A percentile compares a stretch with the other conserved stretches of the same genome.
Conservation (phyloP, 2,329 filamentous ascomycete genomes). For the Epichloe amarillans region DNA sequence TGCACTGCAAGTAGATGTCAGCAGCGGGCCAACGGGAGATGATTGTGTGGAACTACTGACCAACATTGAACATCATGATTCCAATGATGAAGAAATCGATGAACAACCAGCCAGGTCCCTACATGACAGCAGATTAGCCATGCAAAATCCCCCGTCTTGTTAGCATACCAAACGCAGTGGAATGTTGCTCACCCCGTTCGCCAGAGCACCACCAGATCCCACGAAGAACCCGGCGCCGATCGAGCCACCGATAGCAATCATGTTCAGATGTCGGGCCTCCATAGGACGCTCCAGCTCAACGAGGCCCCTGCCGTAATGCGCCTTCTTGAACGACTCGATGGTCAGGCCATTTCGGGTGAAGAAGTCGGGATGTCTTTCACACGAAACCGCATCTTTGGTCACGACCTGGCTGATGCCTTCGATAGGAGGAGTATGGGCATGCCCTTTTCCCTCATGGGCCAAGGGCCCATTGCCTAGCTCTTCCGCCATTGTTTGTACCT, state of each 20-base stretch:
- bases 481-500: not conserved
- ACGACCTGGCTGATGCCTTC: constrained; percentile 9
- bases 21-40: not conserved
- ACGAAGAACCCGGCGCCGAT: constrained; percentile 52
- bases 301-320: constrained; percentile 19
- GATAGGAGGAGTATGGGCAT: not conserved
- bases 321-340: constrained; percentile 24
- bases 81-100: constrained; percentile 42
- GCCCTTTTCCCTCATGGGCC: constrained; percentile 2
- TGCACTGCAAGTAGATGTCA: constrained; percentile 24
- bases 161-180: not conserved
- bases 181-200: constrained; percentile 25
- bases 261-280: constrained; percentile 42
- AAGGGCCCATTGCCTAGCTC: not conserved
- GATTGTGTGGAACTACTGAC: constrained; percentile 10
- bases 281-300: constrained; percentile 30
- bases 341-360: constrained; percentile 25
- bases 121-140: not conserved
- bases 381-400: constrained; percentile 4
- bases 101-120: constrained; percentile 30
- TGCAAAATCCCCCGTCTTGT: too few relatives aligned
- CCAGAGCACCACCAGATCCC: constrained; percentile 38
- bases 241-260: constrained; percentile 38
- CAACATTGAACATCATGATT: constrained; percentile 46
- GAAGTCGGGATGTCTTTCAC: constrained; percentile 17